These are phyloP conservation scores for Aotearoamyces nothofagi DNA, from an alignment of 2,329 filamentous ascomycete species.

Conservation along the genomic window DNA sequence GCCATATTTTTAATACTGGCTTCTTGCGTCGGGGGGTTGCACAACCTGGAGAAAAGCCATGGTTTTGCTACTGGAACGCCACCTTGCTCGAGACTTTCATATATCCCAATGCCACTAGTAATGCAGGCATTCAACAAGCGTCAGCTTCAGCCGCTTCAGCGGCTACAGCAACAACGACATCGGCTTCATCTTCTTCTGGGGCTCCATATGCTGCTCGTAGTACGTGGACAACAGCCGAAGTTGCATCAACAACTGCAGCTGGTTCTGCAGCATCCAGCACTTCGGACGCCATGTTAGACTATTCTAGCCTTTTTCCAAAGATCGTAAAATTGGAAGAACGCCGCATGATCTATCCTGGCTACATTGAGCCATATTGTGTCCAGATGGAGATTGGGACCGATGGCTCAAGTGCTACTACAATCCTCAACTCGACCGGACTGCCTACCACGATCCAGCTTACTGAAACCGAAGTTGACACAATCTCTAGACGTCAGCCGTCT, in stretches of 20 bases:
- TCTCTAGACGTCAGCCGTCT: too few relatives aligned
- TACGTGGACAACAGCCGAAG: too few relatives aligned
- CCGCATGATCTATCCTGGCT: constrained; percentile 26
- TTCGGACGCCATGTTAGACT: constrained; percentile 11
- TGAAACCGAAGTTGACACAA: too few relatives aligned
- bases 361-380: constrained; percentile 42
- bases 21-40: constrained; percentile 21
- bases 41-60: constrained; percentile 42
- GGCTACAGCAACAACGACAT: neutral
- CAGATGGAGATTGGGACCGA: constrained; percentile 44
- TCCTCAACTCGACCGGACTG: constrained; percentile 12
- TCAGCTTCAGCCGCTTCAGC: neutral
- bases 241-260: constrained; percentile 1
- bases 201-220: neutral
- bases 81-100: constrained; percentile 54
- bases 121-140: constrained; percentile 17
- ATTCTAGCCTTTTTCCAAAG: constrained; percentile 40
- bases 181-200: neutral
- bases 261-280: constrained; percentile 4
- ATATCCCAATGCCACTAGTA: constrained; percentile 31
- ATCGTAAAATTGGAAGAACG: constrained; percentile 53
- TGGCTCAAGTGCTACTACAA: constrained; percentile 18
- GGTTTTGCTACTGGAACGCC: constrained; percentile 57
- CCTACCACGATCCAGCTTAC: constrained; percentile 14
- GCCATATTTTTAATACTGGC: neutral